phyloP scores from a whole-genome alignment of 1,139 yeast genomes.

The Saccharomycopsis phalli region DNA sequence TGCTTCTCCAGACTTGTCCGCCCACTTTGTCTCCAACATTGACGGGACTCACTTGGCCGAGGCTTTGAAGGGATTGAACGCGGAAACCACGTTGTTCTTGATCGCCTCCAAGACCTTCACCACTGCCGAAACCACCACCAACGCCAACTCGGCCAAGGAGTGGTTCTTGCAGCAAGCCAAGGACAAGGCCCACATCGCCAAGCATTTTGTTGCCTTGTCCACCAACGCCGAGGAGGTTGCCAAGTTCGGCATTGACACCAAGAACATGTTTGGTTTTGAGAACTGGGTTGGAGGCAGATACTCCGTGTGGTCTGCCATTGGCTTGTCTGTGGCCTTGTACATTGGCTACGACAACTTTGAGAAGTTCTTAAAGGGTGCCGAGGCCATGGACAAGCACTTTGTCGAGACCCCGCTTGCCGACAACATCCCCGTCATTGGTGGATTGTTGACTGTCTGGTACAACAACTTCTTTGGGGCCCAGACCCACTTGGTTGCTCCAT shows the following conservation, averaged over 20 bases:
- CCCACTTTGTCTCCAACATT: constrained; percentile 93
- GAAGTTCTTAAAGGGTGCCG: constrained; percentile 90
- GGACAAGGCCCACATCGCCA: constrained; percentile 69
- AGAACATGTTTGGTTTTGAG: constrained; percentile 97
- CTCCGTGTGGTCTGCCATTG: constrained; percentile 99
- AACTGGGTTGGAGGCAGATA: constrained; percentile 99
- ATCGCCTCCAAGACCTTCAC: constrained; percentile 98
- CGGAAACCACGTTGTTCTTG: constrained; percentile 90
- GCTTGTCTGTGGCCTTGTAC: constrained; percentile 88
- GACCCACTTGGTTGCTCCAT: constrained; percentile 96
- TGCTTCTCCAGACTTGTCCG: constrained; percentile 64
- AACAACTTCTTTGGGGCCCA: constrained; percentile 97
- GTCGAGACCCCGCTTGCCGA: constrained; percentile 72
- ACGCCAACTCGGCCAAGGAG: constrained; percentile 87
- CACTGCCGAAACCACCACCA: constrained; percentile 95
- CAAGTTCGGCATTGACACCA: constrained; percentile 93
- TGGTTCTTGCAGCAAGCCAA: constrained; percentile 81
- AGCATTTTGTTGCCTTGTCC: constrained; percentile 94
- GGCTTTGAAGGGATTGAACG: constrained; percentile 63
- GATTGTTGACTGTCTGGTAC: constrained; percentile 92
- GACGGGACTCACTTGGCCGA: constrained; percentile 98
- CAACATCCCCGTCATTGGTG: constrained; percentile 91
- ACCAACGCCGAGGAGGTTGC: constrained; percentile 87
- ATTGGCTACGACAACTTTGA: constrained; percentile 93
- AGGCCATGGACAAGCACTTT: constrained; percentile 92